Evolutionary conservation across 2,329 filamentous ascomycete species (phyloP).

Genomic region (Cercospora berteroae): DNA sequence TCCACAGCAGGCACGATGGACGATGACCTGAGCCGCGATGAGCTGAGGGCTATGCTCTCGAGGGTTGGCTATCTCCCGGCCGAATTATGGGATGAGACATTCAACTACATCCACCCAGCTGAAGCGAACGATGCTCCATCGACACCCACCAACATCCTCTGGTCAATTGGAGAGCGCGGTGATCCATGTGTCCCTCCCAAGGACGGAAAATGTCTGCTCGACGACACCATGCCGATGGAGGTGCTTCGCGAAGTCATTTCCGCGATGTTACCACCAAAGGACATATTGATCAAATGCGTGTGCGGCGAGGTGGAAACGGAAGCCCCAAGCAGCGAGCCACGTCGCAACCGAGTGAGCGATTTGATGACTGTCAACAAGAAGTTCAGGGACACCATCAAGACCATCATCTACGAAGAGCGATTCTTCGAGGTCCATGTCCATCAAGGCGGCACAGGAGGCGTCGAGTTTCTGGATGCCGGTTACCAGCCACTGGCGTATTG

Average conservation of each 20-base stretch:
- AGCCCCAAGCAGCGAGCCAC: constrained; percentile 8
- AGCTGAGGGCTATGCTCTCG: not conserved
- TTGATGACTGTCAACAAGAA: constrained; percentile 31
- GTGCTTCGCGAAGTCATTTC: constrained; percentile 26
- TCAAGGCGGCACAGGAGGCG: constrained; percentile 31
- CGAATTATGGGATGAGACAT: not conserved
- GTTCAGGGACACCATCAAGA: constrained; percentile 25
- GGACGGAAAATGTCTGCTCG: constrained; percentile 12
- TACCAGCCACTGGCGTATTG: constrained; percentile 35
- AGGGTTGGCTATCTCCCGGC: not conserved
- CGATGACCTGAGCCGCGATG: not conserved
- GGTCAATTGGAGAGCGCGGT: not conserved
- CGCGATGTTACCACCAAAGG: constrained; percentile 17
- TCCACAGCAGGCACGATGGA: not conserved
- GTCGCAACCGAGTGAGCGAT: constrained; percentile 24
- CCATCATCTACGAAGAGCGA: constrained; percentile 33
- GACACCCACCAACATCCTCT: not conserved
- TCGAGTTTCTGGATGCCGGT: constrained; percentile 35
- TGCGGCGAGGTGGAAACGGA: constrained; percentile 4
- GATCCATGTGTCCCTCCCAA: constrained; percentile 18
- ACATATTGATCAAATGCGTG: constrained; percentile 19
- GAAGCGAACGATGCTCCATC: not conserved
- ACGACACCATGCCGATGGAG: constrained; percentile 26
- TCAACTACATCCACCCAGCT: not conserved
- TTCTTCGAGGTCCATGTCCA: constrained; percentile 34